Conservation (phyloP, 331 rosid genomes). For the Malus hybrid region DNA sequence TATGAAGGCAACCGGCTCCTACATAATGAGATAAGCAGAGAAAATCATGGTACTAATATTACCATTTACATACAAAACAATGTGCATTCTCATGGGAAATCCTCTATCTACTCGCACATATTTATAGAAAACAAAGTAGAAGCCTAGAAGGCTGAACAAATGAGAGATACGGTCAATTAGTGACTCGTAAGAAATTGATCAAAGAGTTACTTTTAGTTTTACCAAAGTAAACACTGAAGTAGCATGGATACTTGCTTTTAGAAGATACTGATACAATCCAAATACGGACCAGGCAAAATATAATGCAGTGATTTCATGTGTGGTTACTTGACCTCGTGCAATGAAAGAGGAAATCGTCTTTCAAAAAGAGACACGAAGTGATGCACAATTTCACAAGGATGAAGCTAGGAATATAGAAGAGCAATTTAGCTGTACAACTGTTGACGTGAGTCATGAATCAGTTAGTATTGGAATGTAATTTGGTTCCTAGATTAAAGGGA, state of each 20-base stretch:
- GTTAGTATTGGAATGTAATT: no score
- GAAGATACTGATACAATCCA: not conserved
- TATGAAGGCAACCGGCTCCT: slow-evolving; percentile 92
- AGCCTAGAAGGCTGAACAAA: not conserved
- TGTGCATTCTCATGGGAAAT: not conserved
- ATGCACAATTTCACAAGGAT: no score
- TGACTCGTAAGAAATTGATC: not conserved
- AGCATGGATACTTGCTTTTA: not conserved
- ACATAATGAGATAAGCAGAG: not conserved
- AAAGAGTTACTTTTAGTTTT: not conserved
- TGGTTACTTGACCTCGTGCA: no score
- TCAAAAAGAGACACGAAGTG: no score
- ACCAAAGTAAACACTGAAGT: not conserved
- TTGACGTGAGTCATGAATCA: no score
- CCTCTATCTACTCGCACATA: not conserved
- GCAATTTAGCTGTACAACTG: no score
- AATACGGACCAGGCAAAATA: not conserved
- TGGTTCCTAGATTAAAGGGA: no score
- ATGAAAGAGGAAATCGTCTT: no score
- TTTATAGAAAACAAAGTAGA: not conserved
- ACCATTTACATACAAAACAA: not conserved
- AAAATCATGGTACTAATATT: not conserved
- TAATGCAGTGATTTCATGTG: not conserved
- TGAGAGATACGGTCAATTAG: no score
- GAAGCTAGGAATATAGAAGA: no score